Evolutionary conservation across 2,329 filamentous ascomycete genomes (phyloP), one percentile per base, ranked within the genome.

Genomic region (Colletotrichum sp.): DNA sequence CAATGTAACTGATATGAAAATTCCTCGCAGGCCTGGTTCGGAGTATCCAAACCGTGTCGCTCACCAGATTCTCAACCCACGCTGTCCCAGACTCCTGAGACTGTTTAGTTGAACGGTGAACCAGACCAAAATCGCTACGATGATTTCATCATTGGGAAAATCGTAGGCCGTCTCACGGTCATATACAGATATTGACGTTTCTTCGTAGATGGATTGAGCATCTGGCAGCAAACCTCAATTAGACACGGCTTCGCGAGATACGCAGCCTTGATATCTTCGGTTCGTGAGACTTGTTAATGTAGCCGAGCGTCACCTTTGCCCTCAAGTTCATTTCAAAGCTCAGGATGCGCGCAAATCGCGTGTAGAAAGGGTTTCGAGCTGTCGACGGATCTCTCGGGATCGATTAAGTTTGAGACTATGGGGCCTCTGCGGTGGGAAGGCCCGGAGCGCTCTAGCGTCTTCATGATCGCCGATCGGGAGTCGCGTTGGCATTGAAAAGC

Each of bases 301-400:
- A 8, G 10, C 3, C 12, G 12, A 21, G 0, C n/a, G 5, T 21
- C 5, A 49, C 1, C 7, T 6, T 9, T 52, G 44, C n/a, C n/a
- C 10, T 21, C 2, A 52, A 8, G 4, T 8, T 13, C 10, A 24
- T 8, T 8, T 24, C 1, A 0, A 52, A 52, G 6, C n/a, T 10
- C 44, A 52, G 6, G 3, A 21, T 21, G 6, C n/a, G 8, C 3
- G 44, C 12, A 12, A 52, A 5, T 18, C 44, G n/a, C 44, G 9
- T 52, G 10, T 24, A 52, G 0, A 5, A 2, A 13, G n/a, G 44
- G 1, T 49, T 12, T 21, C 10, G 44, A 49, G 44, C 44, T 13
- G 12, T 18, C n/a, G 44, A 52, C 44, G 44, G 44, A 52, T 21
- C n/a, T 2, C n/a, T 52, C 44, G 44, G 44, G 44, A 21, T 52